Conservation (phyloP, 1,284 basidiomycete genomes). For the Microstroma glucosiphilum region DNA sequence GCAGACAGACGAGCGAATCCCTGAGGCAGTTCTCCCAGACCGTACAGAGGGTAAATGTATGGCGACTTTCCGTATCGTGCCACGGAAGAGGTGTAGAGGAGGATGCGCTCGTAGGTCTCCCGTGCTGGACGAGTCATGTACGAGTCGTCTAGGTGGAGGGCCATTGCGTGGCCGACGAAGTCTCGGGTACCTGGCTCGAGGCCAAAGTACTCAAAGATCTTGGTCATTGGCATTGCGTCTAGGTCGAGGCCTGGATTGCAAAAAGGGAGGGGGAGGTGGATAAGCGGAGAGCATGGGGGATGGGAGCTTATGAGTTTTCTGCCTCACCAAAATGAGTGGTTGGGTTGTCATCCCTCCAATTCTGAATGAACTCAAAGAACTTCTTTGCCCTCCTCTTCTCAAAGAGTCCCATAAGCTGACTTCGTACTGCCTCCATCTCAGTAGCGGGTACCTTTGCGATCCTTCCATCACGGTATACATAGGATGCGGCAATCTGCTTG, state of each 20-base stretch:
- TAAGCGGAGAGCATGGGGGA: conserved; percentile 5
- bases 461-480: conserved; percentile 90
- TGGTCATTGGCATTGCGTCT: conserved; percentile 44
- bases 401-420: conserved; percentile 93
- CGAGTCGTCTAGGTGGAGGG: conserved; percentile 91
- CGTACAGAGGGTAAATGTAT: conserved; percentile 98
- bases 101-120: conserved; percentile 85
- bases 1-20: conserved; percentile 91
- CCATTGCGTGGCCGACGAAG: conserved; percentile 99
- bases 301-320: not conserved
- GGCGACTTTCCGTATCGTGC: conserved; percentile 99
- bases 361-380: conserved; percentile 96
- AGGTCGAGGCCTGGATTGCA: conserved; percentile 32
- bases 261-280: conserved; percentile 2
- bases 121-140: conserved; percentile 89
- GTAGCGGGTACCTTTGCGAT: conserved; percentile 98
- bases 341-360: conserved; percentile 89
- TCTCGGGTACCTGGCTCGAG: conserved; percentile 96
- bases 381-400: conserved; percentile 98
- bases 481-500: conserved; percentile 98
- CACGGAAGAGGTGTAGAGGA: conserved; percentile 97
- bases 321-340: conserved; percentile 82
- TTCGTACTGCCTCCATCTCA: conserved; percentile 92
- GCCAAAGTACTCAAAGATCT: conserved; percentile 89
- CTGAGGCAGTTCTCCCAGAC: conserved; percentile 96